A percentile compares a stretch with the other conserved stretches of the same genome.
phyloP scores from a whole-genome alignment of 73 alveolate genomes.

The Symbiodinium natans region DNA sequence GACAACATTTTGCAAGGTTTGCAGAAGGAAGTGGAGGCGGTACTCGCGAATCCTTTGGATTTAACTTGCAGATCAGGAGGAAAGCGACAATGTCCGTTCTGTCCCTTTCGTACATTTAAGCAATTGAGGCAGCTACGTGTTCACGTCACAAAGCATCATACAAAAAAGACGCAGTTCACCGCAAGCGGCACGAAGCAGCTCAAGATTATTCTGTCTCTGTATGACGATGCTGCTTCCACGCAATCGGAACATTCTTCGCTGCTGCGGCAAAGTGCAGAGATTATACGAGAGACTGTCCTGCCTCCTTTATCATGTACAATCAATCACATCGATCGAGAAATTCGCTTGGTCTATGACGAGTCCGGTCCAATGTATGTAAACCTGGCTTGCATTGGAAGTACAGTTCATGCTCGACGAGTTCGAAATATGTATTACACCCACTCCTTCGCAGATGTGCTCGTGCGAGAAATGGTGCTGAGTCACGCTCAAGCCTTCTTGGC shows the following conservation, averaged over 20 bases:
- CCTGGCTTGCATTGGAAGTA: neutral
- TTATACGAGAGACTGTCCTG: neutral
- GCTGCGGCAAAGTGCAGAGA: neutral
- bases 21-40: no score
- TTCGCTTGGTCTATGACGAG: neutral
- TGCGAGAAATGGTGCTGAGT: constrained; percentile 19
- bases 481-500: neutral
- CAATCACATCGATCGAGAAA: neutral
- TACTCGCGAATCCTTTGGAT: no score
- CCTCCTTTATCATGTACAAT: neutral
- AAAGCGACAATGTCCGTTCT: neutral
- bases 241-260: neutral
- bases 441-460: constrained; percentile 14
- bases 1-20: no score
- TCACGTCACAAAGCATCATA: constrained; percentile 13
- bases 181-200: constrained; percentile 27
- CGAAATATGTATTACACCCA: constrained; percentile 19
- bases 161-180: neutral
- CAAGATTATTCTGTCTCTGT: neutral
- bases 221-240: neutral
- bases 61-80: no score
- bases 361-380: neutral
- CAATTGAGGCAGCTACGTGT: neutral
- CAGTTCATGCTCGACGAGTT: neutral
- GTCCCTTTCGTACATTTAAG: constrained; percentile 15